A percentile compares a stretch with the other conserved stretches of the same genome.
These are phyloP conservation scores for Naganishia vishniacii DNA, from an alignment of 768 basidiomycete genomes.

Conservation along the genomic window DNA sequence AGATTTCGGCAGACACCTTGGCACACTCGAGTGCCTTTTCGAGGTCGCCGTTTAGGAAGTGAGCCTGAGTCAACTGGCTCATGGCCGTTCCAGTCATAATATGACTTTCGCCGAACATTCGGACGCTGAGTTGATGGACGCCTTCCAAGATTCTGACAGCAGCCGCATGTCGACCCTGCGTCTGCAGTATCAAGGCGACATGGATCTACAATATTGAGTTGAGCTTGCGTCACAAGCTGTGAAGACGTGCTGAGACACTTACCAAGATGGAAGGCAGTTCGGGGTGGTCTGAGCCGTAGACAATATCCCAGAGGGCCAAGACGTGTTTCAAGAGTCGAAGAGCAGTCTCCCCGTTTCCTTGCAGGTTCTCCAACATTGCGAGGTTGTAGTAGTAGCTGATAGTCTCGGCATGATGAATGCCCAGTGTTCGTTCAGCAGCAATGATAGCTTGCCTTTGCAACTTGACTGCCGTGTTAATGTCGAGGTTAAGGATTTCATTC, in stretches of 20 bases:
- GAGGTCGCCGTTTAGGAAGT: constrained; percentile 49
- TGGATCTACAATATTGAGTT: constrained; percentile 36
- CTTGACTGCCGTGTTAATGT: constrained; percentile 47
- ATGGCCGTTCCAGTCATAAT: constrained; percentile 47
- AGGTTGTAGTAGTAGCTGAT: constrained; percentile 51
- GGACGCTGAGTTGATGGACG: constrained; percentile 37
- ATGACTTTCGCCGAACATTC: constrained; percentile 48
- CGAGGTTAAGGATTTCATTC: constrained; percentile 43
- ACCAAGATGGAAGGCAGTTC: constrained; percentile 49
- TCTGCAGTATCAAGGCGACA: constrained; percentile 47
- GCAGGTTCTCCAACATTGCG: constrained; percentile 51
- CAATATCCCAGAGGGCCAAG: constrained; percentile 47
- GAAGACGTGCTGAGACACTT: constrained; percentile 24
- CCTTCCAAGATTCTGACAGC: constrained; percentile 45
- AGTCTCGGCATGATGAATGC: constrained; percentile 49
- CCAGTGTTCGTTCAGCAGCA: constrained; percentile 50
- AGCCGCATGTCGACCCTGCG: constrained; percentile 36
- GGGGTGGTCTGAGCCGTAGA: constrained; percentile 50
- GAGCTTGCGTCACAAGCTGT: neutral
- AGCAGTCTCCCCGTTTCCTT: constrained; percentile 46
- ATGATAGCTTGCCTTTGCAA: constrained; percentile 51
- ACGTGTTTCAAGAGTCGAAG: constrained; percentile 49
- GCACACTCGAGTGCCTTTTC: constrained; percentile 40
- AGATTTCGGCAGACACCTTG: constrained; percentile 43
- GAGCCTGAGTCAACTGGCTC: constrained; percentile 49